Evolutionary conservation across 2,329 filamentous ascomycete genomes (phyloP).

Genomic region (Monosporascus sp.): DNA sequence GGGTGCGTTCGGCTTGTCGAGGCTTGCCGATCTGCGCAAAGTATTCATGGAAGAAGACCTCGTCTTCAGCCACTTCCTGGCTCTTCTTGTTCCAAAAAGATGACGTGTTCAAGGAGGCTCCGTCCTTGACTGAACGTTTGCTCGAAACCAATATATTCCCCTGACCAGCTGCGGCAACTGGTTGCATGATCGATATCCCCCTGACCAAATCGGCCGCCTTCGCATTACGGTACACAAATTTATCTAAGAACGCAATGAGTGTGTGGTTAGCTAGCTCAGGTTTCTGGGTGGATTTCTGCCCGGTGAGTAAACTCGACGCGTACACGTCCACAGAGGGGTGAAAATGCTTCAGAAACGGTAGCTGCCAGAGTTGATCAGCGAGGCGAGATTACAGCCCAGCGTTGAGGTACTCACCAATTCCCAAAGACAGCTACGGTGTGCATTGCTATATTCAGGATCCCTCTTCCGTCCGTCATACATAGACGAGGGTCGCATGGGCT

Average conservation of each 20-base stretch:
- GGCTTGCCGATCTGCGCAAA: constrained; percentile 70
- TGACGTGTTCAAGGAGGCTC: constrained; percentile 67
- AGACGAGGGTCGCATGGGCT: not conserved
- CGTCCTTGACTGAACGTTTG: constrained; percentile 34
- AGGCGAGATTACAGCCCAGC: not conserved
- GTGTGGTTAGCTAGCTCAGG: constrained; percentile 87
- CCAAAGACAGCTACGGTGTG: constrained; percentile 91
- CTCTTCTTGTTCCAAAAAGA: constrained; percentile 86
- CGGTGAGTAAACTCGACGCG: constrained; percentile 64
- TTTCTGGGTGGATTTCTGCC: constrained; percentile 71
- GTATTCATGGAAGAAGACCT: constrained; percentile 98
- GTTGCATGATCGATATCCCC: constrained; percentile 95
- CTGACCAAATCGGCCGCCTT: constrained; percentile 64
- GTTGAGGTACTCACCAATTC: constrained; percentile 58
- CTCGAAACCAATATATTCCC: constrained; percentile 52
- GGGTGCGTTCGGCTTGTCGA: constrained; percentile 48
- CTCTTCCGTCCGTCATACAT: constrained; percentile 87
- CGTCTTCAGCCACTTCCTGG: constrained; percentile 83
- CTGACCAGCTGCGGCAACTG: constrained; percentile 54
- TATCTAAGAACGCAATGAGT: constrained; percentile 91
- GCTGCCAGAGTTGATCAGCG: not conserved
- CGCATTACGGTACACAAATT: constrained; percentile 95
- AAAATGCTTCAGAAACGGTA: constrained; percentile 72
- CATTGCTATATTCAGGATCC: constrained; percentile 86
- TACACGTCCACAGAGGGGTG: constrained; percentile 90